phyloP scores from a whole-genome alignment of 73 alveolate species.

The Blepharisma japonicum region DNA sequence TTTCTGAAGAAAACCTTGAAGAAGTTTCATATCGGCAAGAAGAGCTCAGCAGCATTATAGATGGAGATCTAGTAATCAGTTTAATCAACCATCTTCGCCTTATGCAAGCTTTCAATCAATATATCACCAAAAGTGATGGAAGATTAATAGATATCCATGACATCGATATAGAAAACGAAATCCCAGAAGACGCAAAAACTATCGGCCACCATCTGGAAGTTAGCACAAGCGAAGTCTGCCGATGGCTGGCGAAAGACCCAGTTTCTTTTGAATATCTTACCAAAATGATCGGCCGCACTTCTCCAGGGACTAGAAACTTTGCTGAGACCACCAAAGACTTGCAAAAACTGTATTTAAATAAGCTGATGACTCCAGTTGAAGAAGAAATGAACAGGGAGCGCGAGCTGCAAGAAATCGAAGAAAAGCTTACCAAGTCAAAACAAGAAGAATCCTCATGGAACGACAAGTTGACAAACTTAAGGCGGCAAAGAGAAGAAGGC shows the following conservation, averaged over 20 bases:
- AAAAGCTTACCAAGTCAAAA: slow-evolving; percentile 15
- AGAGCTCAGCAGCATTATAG: background rate
- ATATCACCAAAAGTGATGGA: slow-evolving; percentile 8
- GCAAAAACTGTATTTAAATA: slow-evolving; percentile 7
- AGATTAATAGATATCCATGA: slow-evolving; percentile 1
- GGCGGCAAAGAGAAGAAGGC: slow-evolving; percentile 21
- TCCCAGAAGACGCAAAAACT: background rate
- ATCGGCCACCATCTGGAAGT: background rate
- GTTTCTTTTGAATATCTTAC: background rate
- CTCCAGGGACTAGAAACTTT: background rate
- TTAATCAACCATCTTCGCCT: background rate
- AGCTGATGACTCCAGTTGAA: slow-evolving; percentile 28
- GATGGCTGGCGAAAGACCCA: slow-evolving; percentile 9
- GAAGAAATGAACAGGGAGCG: slow-evolving; percentile 26
- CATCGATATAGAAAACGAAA: background rate
- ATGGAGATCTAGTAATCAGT: slow-evolving; percentile 7
- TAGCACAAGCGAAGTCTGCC: background rate
- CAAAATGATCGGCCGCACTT: background rate
- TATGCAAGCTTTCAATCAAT: background rate
- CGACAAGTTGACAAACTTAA: background rate
- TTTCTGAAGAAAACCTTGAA: slow-evolving; percentile 11
- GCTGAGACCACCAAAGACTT: background rate
- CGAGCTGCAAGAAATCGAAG: slow-evolving; percentile 29
- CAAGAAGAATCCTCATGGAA: slow-evolving; percentile 3
- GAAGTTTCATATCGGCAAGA: slow-evolving; percentile 17